A percentile compares a stretch with the other conserved stretches of the same genome.
These are phyloP conservation scores for Botrytis galanthina DNA, from an alignment of 2,329 filamentous ascomycete species.

Conservation along the genomic window DNA sequence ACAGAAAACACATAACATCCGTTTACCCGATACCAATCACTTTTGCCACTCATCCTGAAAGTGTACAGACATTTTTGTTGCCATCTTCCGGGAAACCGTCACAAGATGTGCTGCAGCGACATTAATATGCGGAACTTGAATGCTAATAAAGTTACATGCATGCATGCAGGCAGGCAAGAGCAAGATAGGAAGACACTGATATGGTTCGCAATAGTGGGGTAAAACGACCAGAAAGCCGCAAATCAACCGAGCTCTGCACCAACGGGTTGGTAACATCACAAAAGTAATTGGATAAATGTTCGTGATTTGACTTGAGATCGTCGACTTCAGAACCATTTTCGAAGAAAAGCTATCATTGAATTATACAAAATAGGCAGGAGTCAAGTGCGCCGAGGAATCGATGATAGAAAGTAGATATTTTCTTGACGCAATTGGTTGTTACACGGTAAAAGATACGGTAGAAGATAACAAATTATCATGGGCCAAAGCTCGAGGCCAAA, in stretches of 20 bases:
- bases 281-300: not conserved
- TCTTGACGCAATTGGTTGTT: not conserved
- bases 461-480: not conserved
- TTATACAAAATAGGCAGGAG: constrained; percentile 2
- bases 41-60: not conserved
- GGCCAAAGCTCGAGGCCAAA: not conserved
- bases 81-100: not conserved
- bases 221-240: not conserved
- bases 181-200: not conserved
- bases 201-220: not conserved
- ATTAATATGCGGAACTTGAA: not conserved
- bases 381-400: not conserved
- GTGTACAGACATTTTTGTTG: not conserved
- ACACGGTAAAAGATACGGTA: too few species aligned
- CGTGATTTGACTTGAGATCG: not conserved
- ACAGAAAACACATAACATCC: not conserved
- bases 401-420: not conserved
- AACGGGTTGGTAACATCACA: not conserved
- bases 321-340: not conserved
- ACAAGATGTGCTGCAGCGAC: not conserved
- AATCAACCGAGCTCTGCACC: not conserved
- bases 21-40: not conserved
- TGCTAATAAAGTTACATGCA: not conserved
- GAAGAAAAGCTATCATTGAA: not conserved
- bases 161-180: not conserved